These are phyloP conservation scores for Macadamia integrifolia DNA, from an alignment of 164 flowering plant species.

Conservation along the genomic window DNA sequence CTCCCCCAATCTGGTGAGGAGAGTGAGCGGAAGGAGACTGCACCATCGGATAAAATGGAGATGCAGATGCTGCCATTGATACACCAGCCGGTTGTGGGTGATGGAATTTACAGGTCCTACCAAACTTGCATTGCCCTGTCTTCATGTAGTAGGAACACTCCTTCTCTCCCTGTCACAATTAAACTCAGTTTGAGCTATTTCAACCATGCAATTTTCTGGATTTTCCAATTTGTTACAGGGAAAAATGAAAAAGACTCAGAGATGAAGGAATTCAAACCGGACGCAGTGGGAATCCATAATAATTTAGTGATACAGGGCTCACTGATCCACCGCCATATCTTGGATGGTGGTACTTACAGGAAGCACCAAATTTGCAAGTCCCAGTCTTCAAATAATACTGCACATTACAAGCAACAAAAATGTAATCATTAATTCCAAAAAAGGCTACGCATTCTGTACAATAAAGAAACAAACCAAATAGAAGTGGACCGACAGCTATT, in stretches of 20 bases:
- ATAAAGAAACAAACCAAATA: not conserved
- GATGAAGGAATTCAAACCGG: constrained; percentile 49
- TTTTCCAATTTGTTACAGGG: not conserved
- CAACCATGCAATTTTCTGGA: not conserved
- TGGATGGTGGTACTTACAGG: constrained; percentile 98
- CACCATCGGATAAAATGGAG: constrained; percentile 43
- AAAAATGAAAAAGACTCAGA: not conserved
- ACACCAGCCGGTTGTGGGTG: constrained; percentile 38
- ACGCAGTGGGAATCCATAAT: constrained; percentile 79
- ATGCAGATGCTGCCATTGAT: constrained; percentile 42
- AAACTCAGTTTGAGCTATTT: not conserved
- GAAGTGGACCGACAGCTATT: not conserved
- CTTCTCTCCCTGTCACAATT: constrained; percentile 65
- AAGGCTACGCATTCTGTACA: not conserved
- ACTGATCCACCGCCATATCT: constrained; percentile 53
- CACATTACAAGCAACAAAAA: constrained; percentile 1
- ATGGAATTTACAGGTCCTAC: constrained; percentile 87
- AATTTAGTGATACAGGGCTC: constrained; percentile 52
- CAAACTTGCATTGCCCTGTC: constrained; percentile 94
- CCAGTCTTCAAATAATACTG: constrained; percentile 93
- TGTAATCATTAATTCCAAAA: not conserved
- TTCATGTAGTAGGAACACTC: constrained; percentile 87
- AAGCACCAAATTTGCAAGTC: constrained; percentile 81
- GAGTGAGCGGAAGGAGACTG: constrained; percentile 30
- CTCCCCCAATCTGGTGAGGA: constrained; percentile 59